Base-by-base conservation (phyloP, 2,329 filamentous ascomycete species). In the Pyrenophora seminiperda region DNA sequence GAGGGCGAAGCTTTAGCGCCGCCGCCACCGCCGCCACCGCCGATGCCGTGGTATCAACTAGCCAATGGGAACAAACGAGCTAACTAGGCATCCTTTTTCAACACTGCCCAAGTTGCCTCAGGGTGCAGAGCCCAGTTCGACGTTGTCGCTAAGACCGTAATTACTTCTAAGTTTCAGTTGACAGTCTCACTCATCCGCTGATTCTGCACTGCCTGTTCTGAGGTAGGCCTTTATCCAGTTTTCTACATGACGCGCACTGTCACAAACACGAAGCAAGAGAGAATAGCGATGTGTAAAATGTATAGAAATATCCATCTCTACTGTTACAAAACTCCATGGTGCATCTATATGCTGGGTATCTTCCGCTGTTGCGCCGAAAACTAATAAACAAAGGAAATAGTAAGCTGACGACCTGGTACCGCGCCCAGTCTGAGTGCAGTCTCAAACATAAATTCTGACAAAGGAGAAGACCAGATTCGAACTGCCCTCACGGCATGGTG, bases 291-390 rank as follows among this genome's bases (percentile, higher is more conserved):
- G 24, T 11, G 24, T 27, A 10, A 41, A 18, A 32, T 30, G 7
- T 22, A 20, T 38, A 27, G 13, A 27, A 4, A 10, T 27, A 24
- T 2, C 7, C 20, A 27, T 11, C 10, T 27, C 24, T 10, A 27
- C 7, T 27, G 24, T 27, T 27, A 27, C 2, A 11, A 27, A 51
- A 53, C 50, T 49, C 50, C 50, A 40, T 34, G 40, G 36, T 40
- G 41, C 18, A 45, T 50, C 32, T 24, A 38, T 49, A 49, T 49
- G 40, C 50, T 33, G 50, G 50, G 50, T 53, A 51, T 51, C 47
- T 42, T 53, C 50, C 46, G 43, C 31, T 41, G 46, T 45, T 20
- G 17, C 36, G 33, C 40, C 31, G 32, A 47, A 47, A 7, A 22
- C 39, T 24, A 13, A 38, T 4, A 9, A 27, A 55, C 45, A 49